Conservation (phyloP, 805 yeast species). For the Naumovozyma castellii region DNA sequence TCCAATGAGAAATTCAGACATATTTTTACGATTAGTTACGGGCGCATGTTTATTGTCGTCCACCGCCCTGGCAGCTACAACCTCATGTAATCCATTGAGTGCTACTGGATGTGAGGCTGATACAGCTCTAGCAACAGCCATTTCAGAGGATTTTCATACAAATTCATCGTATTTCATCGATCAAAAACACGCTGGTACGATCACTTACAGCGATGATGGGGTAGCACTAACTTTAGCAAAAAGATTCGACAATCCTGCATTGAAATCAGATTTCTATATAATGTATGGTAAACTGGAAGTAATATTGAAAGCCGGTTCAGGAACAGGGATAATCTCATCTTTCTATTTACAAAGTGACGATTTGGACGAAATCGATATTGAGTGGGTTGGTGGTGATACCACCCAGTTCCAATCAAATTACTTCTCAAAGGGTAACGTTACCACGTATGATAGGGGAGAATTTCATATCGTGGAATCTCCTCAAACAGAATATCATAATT, state of each 20-base stretch:
- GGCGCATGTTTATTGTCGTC: neutral
- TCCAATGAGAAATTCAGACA: no score
- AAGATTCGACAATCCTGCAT: constrained; percentile 68
- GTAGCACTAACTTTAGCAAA: constrained; percentile 47
- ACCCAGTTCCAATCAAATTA: constrained; percentile 68
- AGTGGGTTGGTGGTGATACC: constrained; percentile 76
- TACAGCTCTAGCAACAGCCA: constrained; percentile 52
- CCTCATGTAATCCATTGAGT: constrained; percentile 38
- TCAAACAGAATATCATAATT: constrained; percentile 54
- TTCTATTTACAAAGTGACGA: constrained; percentile 77
- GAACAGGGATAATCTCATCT: constrained; percentile 72
- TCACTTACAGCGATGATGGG: constrained; percentile 48
- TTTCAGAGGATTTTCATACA: constrained; percentile 44
- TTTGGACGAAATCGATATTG: constrained; percentile 75
- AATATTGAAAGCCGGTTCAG: constrained; percentile 59
- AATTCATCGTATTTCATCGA: constrained; percentile 35
- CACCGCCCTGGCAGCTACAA: neutral
- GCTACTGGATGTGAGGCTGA: constrained; percentile 36
- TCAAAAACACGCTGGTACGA: constrained; percentile 34
- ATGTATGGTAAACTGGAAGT: constrained; percentile 85
- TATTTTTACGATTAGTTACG: no score
- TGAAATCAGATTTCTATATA: constrained; percentile 68
- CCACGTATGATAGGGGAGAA: constrained; percentile 72
- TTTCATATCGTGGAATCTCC: constrained; percentile 53
- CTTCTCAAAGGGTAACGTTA: constrained; percentile 72